Evolutionary conservation across 73 alveolate genomes (phyloP).

Genomic region (Paramecium biaurelia): DNA sequence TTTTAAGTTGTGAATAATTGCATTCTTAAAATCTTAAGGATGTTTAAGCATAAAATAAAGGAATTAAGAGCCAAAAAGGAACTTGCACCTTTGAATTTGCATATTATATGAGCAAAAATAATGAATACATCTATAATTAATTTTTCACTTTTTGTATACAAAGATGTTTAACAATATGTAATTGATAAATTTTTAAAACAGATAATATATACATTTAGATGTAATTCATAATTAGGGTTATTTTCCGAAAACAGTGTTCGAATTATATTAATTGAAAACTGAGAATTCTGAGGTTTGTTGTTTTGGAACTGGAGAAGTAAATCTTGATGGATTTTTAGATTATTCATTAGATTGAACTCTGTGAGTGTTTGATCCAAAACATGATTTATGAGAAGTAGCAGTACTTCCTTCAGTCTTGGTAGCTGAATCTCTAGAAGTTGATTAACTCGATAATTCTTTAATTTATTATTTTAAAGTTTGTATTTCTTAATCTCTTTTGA

Average conservation of each 20-base stretch:
- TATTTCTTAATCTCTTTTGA: conserved; percentile 9
- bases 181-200: not conserved
- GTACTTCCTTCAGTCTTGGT: not conserved
- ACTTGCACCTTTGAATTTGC: no score
- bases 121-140: no score
- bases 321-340: conserved; percentile 48
- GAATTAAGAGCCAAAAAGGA: no score
- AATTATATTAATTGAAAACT: not conserved
- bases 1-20: no score
- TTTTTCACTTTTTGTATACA: no score
- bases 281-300: not conserved
- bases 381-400: not conserved
- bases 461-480: not conserved
- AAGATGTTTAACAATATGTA: not conserved
- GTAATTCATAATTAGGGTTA: not conserved
- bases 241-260: not conserved
- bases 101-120: no score
- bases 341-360: not conserved
- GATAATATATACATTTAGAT: not conserved
- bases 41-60: no score
- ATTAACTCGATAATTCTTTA: not conserved
- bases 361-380: not conserved
- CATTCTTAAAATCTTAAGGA: no score
- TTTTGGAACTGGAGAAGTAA: conserved; percentile 44
- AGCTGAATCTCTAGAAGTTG: conserved; percentile 22